Percentiles rank a stretch among this genome's conserved stretches.
These are phyloP conservation scores for Tricholoma terreum DNA, from an alignment of 768 basidiomycete genomes.

Conservation along the genomic window DNA sequence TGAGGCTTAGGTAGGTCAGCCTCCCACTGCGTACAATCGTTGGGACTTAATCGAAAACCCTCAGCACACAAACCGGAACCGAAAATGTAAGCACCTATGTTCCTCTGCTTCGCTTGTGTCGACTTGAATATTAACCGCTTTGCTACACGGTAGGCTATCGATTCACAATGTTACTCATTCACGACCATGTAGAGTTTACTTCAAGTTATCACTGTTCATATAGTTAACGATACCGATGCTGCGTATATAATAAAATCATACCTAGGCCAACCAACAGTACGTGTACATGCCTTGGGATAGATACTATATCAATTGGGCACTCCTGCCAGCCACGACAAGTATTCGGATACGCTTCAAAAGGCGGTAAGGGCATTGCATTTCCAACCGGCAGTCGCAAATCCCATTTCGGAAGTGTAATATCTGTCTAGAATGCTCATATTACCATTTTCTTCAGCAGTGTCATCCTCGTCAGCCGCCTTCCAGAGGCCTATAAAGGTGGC, in stretches of 20 bases:
- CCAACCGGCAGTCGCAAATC: background rate
- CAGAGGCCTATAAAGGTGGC: background rate
- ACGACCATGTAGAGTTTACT: too few relatives aligned
- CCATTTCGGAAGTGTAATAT: background rate
- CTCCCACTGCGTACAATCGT: background rate
- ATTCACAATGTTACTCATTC: too few relatives aligned
- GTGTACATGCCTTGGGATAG: too few relatives aligned
- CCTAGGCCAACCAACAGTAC: too few relatives aligned
- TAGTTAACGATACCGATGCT: too few relatives aligned
- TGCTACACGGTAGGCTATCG: too few relatives aligned
- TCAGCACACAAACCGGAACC: background rate
- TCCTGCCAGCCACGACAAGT: background rate
- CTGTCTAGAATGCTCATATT: background rate
- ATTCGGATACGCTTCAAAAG: too few relatives aligned
- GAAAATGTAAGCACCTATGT: background rate
- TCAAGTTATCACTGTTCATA: too few relatives aligned
- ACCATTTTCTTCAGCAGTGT: too few relatives aligned
- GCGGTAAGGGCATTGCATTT: background rate
- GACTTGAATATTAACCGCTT: background rate
- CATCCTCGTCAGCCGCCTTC: background rate
- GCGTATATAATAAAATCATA: too few relatives aligned
- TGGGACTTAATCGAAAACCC: background rate
- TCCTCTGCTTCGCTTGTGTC: background rate
- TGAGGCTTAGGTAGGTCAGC: constrained; percentile 2
- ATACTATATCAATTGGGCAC: background rate